phyloP scores from a whole-genome alignment of 805 yeast species.

The Blastobotrys robertii region DNA sequence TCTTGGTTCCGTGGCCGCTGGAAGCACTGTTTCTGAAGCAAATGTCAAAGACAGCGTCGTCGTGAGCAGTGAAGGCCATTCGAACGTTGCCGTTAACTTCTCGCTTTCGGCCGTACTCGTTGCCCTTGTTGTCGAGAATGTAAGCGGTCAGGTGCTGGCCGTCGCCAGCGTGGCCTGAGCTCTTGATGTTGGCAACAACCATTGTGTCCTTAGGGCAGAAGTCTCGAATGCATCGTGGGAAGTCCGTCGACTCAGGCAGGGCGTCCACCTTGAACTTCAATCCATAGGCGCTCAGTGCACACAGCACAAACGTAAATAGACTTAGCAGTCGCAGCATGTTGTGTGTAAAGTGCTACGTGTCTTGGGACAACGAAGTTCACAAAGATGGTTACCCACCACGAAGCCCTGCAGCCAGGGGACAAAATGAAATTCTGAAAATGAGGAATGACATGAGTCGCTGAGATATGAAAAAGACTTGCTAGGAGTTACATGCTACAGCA shows the following conservation, averaged over 20 bases:
- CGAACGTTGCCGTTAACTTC: conserved; percentile 64
- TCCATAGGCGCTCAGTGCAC: conserved; percentile 13
- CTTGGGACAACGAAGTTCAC: background rate
- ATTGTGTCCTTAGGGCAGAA: conserved; percentile 76
- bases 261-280: conserved; percentile 27
- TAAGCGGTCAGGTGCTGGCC: conserved; percentile 69
- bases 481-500: too few relatives aligned
- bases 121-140: conserved; percentile 61
- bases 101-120: conserved; percentile 69
- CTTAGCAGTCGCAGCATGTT: conserved; percentile 1
- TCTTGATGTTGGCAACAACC: conserved; percentile 73
- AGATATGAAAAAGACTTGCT: too few relatives aligned
- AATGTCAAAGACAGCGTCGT: conserved; percentile 78
- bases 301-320: background rate
- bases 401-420: background rate
- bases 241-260: conserved; percentile 15
- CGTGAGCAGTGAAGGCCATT: conserved; percentile 77
- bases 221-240: conserved; percentile 82
- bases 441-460: too few relatives aligned
- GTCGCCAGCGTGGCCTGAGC: conserved; percentile 72
- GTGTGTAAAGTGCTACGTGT: background rate
- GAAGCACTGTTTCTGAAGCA: conserved; percentile 65
- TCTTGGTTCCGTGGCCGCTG: conserved; percentile 46
- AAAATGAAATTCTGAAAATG: too few relatives aligned
- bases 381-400: background rate